Conservation (phyloP, 306 rosid species). For the Mimosa pudica region DNA sequence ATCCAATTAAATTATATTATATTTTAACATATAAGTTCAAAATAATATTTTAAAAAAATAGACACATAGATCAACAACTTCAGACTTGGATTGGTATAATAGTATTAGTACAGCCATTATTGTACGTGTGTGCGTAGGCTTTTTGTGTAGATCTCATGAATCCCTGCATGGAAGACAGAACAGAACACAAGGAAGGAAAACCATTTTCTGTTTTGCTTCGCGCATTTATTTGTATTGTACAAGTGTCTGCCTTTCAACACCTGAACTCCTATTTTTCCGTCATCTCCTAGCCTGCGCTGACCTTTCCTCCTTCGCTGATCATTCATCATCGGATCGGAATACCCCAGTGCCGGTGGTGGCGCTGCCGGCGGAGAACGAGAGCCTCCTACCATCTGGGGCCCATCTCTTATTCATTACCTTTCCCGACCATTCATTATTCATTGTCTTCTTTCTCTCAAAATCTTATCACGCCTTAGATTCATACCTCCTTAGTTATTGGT, state of each 20-base stretch:
- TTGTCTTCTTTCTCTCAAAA: not conserved
- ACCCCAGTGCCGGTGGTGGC: constrained; percentile 1
- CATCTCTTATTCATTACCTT: not conserved
- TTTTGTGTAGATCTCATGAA: too few species aligned
- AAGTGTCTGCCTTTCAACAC: constrained; percentile 34
- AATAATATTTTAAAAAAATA: too few species aligned
- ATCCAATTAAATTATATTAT: too few species aligned
- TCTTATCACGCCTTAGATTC: not conserved
- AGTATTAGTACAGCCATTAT: too few species aligned
- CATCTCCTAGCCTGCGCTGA: not conserved
- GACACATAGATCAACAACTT: too few species aligned
- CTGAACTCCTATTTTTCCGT: constrained; percentile 25
- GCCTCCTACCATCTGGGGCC: not conserved
- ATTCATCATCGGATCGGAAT: not conserved
- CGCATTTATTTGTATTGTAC: not conserved
- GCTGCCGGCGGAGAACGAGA: not conserved
- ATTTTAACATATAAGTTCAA: too few species aligned
- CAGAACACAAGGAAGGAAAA: not conserved
- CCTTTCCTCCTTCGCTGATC: not conserved
- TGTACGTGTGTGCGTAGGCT: too few species aligned
- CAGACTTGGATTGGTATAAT: too few species aligned
- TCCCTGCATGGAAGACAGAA: too few species aligned
- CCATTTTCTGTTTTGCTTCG: not conserved
- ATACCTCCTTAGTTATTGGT: too few species aligned
- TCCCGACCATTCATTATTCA: not conserved